These are phyloP conservation scores for Gaeumannomyces tritici DNA, from an alignment of 2,329 filamentous ascomycete genomes.

Conservation along the genomic window DNA sequence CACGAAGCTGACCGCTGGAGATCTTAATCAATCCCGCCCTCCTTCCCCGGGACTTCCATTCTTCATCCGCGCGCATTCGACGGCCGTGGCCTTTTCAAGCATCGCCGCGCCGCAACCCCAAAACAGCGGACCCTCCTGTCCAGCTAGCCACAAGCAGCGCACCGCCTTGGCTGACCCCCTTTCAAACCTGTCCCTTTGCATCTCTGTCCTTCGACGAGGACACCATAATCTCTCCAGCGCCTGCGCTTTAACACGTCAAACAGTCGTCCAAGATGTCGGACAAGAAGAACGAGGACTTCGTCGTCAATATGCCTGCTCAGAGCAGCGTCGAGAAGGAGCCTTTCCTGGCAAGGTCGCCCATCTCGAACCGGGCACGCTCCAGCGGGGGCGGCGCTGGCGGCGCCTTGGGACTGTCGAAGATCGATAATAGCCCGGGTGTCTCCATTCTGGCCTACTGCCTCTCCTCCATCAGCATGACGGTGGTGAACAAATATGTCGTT, in stretches of 20 bases:
- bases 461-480: conserved; percentile 97
- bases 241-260: background rate
- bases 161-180: conserved; percentile 8
- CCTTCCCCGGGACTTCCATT: background rate
- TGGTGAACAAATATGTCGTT: conserved; percentile 98
- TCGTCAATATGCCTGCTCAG: conserved; percentile 59
- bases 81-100: background rate
- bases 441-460: conserved; percentile 87
- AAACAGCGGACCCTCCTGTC: background rate
- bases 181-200: background rate
- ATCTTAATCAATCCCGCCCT: background rate
- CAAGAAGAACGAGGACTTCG: conserved; percentile 80
- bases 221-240: background rate
- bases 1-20: background rate
- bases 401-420: conserved; percentile 28
- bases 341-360: conserved; percentile 34
- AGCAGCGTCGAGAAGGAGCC: conserved; percentile 41
- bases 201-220: background rate
- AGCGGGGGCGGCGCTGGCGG: conserved; percentile 9
- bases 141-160: background rate
- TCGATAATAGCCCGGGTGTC: conserved; percentile 67
- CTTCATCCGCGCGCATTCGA: background rate
- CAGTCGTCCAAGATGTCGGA: conserved; percentile 56
- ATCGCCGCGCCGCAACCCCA: background rate
- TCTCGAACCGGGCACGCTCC: conserved; percentile 19